Percentiles rank a stretch among this genome's conserved stretches.
These are phyloP conservation scores for Saccharomycopsis guyanensis DNA, from an alignment of 805 yeast genomes.

Conservation along the genomic window DNA sequence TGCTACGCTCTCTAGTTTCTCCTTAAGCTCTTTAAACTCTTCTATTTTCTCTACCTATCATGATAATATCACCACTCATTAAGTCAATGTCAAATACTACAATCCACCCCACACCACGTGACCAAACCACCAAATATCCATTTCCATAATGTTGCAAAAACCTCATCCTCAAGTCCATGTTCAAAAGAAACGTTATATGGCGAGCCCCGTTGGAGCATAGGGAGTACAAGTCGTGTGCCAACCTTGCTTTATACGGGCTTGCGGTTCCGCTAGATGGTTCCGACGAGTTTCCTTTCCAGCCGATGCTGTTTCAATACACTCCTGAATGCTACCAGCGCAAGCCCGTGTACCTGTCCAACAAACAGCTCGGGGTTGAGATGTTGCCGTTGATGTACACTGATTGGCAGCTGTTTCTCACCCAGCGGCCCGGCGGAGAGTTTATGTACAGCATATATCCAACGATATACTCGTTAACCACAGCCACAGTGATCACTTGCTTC, in stretches of 20 bases:
- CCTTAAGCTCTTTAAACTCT: no score
- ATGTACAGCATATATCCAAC: conserved; percentile 57
- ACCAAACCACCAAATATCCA: no score
- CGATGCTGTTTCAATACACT: conserved; percentile 21
- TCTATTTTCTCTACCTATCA: no score
- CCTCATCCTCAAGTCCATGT: no score
- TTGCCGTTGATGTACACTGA: conserved; percentile 39
- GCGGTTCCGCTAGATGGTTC: not conserved
- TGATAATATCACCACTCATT: no score
- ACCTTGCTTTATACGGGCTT: conserved; percentile 1
- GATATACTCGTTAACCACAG: conserved; percentile 52
- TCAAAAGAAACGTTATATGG: conserved; percentile 11
- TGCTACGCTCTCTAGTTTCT: no score
- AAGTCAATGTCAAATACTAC: no score
- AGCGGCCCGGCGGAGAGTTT: conserved; percentile 32
- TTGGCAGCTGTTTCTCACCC: conserved; percentile 40
- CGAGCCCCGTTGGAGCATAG: conserved; percentile 1
- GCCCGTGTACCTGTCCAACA: conserved; percentile 32
- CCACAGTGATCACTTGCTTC: conserved; percentile 57
- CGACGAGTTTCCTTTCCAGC: not conserved
- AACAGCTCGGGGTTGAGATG: conserved; percentile 24
- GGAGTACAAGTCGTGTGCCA: conserved; percentile 2
- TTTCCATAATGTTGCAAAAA: no score
- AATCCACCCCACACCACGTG: no score
- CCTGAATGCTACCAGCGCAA: conserved; percentile 29